A percentile compares a stretch with the other conserved stretches of the same genome.
phyloP scores from a whole-genome alignment of 495 filamentous ascomycete species.

The Amorphotheca resinae region DNA sequence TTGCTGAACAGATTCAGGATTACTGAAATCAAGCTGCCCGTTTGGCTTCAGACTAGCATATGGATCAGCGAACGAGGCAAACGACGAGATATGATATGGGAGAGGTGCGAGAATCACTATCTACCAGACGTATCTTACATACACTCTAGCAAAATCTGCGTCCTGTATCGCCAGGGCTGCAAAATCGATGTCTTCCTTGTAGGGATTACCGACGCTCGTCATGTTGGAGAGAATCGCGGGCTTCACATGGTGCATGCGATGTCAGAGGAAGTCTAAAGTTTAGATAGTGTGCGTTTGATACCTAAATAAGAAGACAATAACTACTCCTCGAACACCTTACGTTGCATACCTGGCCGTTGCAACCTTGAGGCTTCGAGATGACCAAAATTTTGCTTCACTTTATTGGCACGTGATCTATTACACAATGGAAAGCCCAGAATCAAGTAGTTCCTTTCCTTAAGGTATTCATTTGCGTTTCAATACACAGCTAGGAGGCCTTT shows the following conservation, averaged over 20 bases:
- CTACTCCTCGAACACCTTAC: too few relatives aligned
- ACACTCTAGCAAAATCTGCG: slow-evolving; percentile 43
- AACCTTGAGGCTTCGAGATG: too few relatives aligned
- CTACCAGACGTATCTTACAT: slow-evolving; percentile 2
- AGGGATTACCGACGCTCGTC: slow-evolving; percentile 26
- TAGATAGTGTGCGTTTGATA: too few relatives aligned
- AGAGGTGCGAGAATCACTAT: neutral
- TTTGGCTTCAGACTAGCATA: slow-evolving; percentile 39
- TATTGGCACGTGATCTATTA: too few relatives aligned
- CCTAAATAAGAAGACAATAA: too few relatives aligned
- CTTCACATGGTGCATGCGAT: neutral
- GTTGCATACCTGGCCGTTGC: too few relatives aligned
- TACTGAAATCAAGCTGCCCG: slow-evolving; percentile 65
- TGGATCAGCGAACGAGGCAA: neutral
- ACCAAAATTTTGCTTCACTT: too few relatives aligned
- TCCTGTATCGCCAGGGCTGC: slow-evolving; percentile 42
- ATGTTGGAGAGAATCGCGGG: neutral
- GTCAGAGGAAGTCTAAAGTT: neutral
- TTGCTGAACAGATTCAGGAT: slow-evolving; percentile 66
- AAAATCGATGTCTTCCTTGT: slow-evolving; percentile 54
- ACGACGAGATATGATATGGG: neutral
- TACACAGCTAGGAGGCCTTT: too few relatives aligned
- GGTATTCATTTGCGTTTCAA: too few relatives aligned
- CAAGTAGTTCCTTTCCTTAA: too few relatives aligned
- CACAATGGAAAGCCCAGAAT: too few relatives aligned